A percentile compares a stretch with the other conserved stretches of the same genome.
Evolutionary conservation across 179 eudicot species (phyloP).

Genomic region (Beta macrorhiza): DNA sequence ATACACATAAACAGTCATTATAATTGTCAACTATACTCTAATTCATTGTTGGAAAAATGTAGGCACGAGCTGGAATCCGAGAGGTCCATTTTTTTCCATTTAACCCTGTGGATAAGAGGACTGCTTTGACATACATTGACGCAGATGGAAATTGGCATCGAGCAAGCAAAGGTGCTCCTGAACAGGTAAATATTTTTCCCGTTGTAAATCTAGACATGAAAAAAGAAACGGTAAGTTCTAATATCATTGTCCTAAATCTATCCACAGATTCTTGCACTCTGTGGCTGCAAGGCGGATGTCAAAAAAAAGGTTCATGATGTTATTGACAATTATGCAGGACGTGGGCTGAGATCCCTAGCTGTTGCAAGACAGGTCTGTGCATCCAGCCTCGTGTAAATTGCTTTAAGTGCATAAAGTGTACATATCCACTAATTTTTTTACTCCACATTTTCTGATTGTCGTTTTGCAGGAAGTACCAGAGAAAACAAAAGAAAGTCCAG

Average conservation of each 20-base stretch:
- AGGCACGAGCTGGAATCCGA: constrained; percentile 77
- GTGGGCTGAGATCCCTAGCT: constrained; percentile 72
- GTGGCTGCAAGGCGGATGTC: constrained; percentile 54
- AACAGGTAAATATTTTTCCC: constrained; percentile 45
- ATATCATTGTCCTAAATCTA: not conserved
- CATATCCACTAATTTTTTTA: no score
- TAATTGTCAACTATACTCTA: not conserved
- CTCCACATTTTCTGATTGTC: not conserved
- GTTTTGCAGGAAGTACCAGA: constrained; percentile 60
- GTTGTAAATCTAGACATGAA: not conserved
- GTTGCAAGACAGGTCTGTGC: constrained; percentile 64
- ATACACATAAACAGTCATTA: not conserved
- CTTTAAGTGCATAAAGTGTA: not conserved
- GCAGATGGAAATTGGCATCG: constrained; percentile 62
- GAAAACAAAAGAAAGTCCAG: constrained; percentile 59
- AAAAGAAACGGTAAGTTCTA: not conserved
- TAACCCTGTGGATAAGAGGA: constrained; percentile 75
- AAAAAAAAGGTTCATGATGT: constrained; percentile 50
- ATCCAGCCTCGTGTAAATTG: constrained; percentile 3
- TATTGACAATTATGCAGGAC: constrained; percentile 63
- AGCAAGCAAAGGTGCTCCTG: constrained; percentile 79
- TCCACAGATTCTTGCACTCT: constrained; percentile 51
- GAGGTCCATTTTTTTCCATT: constrained; percentile 73
- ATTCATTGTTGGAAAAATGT: constrained; percentile 5
- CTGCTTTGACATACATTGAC: constrained; percentile 73